These are phyloP conservation scores for Micractinium conductrix DNA, from an alignment of 139 green algal genomes.

Conservation along the genomic window DNA sequence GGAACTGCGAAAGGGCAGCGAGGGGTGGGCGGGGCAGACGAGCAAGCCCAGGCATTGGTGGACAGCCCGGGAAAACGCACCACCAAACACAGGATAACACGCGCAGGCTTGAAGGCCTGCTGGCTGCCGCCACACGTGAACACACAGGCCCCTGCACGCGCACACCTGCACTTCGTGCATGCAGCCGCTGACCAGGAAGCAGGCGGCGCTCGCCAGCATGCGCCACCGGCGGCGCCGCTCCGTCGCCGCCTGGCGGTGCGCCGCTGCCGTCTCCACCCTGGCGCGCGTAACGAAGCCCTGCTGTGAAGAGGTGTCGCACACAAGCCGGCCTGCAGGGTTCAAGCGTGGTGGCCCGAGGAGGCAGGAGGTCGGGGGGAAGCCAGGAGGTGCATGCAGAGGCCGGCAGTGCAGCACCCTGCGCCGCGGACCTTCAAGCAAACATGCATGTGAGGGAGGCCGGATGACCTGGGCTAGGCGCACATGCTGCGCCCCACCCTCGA, in stretches of 20 bases:
- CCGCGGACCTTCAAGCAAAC: too few relatives aligned
- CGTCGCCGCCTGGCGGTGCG: not conserved
- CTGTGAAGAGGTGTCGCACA: not conserved
- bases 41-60: not conserved
- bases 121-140: not conserved
- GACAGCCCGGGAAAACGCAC: too few relatives aligned
- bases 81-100: too few relatives aligned
- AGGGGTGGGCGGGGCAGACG: not conserved
- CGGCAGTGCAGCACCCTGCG: too few relatives aligned
- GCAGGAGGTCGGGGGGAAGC: not conserved
- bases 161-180: conserved; percentile 33
- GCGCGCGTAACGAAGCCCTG: too few relatives aligned
- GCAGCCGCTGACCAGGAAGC: conserved; percentile 11
- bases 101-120: not conserved
- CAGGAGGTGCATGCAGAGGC: not conserved
- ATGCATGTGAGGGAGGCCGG: too few relatives aligned
- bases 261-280: not conserved
- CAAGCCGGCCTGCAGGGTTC: not conserved
- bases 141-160: not conserved
- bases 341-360: too few relatives aligned
- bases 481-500: too few relatives aligned
- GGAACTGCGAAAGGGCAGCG: not conserved
- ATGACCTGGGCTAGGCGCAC: too few relatives aligned
- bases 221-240: not conserved
- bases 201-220: not conserved